phyloP scores from a whole-genome alignment of 768 basidiomycete genomes.

The Boletus bicolor region DNA sequence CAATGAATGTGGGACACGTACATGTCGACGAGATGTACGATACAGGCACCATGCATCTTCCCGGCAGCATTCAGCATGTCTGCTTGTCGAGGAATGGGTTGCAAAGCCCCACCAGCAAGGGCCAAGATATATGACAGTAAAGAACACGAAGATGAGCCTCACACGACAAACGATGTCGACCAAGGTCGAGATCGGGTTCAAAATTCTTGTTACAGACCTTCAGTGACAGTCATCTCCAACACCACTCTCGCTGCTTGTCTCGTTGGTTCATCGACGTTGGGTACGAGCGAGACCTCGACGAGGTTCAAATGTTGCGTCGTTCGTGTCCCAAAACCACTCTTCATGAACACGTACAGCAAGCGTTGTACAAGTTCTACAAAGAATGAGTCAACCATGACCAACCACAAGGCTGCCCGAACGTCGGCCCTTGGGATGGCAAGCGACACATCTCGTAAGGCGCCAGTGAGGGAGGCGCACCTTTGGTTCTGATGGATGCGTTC shows the following conservation, averaged over 20 bases:
- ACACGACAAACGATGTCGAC: background rate
- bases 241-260: slow-evolving; percentile 39
- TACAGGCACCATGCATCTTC: slow-evolving; percentile 41
- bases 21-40: slow-evolving; percentile 47
- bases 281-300: slow-evolving; percentile 39
- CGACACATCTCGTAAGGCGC: too few species aligned
- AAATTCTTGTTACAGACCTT: slow-evolving; percentile 33
- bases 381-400: background rate
- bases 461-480: slow-evolving; percentile 16
- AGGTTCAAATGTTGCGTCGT: slow-evolving; percentile 16
- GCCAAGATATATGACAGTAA: background rate
- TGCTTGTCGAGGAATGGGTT: slow-evolving; percentile 14
- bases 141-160: background rate
- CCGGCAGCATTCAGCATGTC: slow-evolving; percentile 44
- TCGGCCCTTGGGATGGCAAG: background rate
- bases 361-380: slow-evolving; percentile 34
- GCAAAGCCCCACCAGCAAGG: background rate
- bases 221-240: slow-evolving; percentile 41
- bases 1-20: slow-evolving; percentile 11
- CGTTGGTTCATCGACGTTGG: slow-evolving; percentile 34
- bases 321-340: slow-evolving; percentile 20
- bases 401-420: too few species aligned
- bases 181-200: background rate
- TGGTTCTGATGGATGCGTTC: slow-evolving; percentile 18
- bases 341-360: slow-evolving; percentile 36